Conservation (phyloP, 1,284 basidiomycete species). For the Ustilago cynodontis region DNA sequence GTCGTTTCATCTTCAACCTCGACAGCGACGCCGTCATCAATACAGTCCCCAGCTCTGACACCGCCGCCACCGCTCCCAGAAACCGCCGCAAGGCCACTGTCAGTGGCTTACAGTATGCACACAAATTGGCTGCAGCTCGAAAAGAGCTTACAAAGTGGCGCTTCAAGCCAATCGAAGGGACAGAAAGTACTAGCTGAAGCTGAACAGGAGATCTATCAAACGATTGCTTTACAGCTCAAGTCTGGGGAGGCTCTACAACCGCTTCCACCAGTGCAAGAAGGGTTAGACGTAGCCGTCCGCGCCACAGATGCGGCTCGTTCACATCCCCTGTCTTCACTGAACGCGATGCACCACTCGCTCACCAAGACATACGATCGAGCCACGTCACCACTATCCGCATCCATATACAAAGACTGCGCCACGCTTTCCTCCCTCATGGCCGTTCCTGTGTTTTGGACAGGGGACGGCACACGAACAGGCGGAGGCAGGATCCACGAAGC, state of each 20-base stretch:
- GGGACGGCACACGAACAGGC: conserved; percentile 54
- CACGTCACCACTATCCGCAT: conserved; percentile 44
- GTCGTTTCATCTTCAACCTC: background rate
- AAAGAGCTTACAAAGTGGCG: conserved; percentile 15
- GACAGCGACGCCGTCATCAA: background rate
- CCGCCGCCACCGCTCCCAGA: conserved; percentile 7
- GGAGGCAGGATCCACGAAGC: conserved; percentile 66
- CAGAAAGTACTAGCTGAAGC: conserved; percentile 39
- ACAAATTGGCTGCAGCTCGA: conserved; percentile 39
- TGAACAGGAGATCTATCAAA: conserved; percentile 41
- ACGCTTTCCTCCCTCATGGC: conserved; percentile 55
- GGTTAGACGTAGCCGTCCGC: conserved; percentile 1
- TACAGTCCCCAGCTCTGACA: conserved; percentile 1
- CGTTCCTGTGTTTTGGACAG: conserved; percentile 65
- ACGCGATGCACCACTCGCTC: conserved; percentile 43
- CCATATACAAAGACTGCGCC: conserved; percentile 58
- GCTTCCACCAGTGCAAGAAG: background rate
- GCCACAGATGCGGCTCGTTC: background rate
- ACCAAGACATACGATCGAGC: conserved; percentile 54
- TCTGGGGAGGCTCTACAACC: conserved; percentile 27
- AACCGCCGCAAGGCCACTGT: conserved; percentile 14
- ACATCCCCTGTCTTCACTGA: conserved; percentile 26
- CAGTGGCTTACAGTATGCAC: conserved; percentile 38
- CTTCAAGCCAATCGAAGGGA: conserved; percentile 36
- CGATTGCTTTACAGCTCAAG: conserved; percentile 34